Conservation (phyloP, 2,329 filamentous ascomycete genomes). For the Lecanicillium sp. region DNA sequence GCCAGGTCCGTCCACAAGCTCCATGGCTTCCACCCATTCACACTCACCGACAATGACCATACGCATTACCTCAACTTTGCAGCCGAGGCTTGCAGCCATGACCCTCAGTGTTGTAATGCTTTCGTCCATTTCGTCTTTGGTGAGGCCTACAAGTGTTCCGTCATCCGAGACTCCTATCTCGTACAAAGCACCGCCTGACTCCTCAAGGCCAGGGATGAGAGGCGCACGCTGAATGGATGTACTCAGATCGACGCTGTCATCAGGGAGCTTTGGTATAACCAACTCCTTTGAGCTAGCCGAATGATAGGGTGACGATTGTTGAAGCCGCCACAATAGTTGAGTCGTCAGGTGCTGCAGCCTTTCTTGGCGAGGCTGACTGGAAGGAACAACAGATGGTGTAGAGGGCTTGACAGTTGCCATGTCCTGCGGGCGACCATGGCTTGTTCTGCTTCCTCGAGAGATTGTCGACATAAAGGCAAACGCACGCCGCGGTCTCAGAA, state of each 20-base stretch:
- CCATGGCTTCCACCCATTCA: conserved; percentile 53
- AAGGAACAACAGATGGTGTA: conserved; percentile 29
- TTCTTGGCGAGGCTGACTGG: conserved; percentile 68
- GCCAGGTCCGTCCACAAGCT: conserved; percentile 20
- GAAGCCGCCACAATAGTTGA: conserved; percentile 86
- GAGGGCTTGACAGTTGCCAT: conserved; percentile 3
- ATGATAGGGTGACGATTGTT: conserved; percentile 91
- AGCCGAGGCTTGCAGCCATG: conserved; percentile 91
- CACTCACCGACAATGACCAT: conserved; percentile 81
- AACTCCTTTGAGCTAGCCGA: conserved; percentile 68
- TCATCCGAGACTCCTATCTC: conserved; percentile 96
- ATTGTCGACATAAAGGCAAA: conserved; percentile 65
- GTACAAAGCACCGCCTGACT: conserved; percentile 87
- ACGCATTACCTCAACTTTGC: conserved; percentile 71
- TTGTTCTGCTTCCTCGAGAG: conserved; percentile 4
- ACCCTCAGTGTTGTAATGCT: conserved; percentile 76
- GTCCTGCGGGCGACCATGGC: conserved; percentile 4
- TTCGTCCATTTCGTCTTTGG: conserved; percentile 86
- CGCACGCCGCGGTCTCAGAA: conserved; percentile 68
- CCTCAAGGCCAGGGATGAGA: conserved; percentile 73
- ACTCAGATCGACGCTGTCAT: conserved; percentile 44
- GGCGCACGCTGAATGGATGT: conserved; percentile 43
- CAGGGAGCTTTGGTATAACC: conserved; percentile 67
- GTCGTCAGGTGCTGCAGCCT: conserved; percentile 88
- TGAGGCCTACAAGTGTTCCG: conserved; percentile 80